phyloP scores from a whole-genome alignment of 805 yeast species.

The Scheffersomyces ergatensis region DNA sequence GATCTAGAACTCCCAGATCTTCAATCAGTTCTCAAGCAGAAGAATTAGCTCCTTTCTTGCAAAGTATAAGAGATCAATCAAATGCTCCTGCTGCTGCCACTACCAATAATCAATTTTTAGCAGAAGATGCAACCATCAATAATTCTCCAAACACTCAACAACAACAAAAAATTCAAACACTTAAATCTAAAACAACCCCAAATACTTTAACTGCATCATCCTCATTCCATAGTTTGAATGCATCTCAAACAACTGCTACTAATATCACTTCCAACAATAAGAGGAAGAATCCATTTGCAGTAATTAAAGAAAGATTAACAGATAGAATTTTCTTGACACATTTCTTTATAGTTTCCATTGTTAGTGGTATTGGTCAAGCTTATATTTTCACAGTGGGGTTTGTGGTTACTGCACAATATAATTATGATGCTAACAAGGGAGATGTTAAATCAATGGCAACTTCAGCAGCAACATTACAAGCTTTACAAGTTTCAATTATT shows the following conservation, averaged over 20 bases:
- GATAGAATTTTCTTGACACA: constrained; percentile 45
- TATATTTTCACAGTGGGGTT: constrained; percentile 75
- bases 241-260: background rate
- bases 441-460: constrained; percentile 5
- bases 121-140: background rate
- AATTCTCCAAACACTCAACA: background rate
- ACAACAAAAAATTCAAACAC: background rate
- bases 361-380: constrained; percentile 67
- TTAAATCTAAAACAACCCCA: background rate
- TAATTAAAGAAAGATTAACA: constrained; percentile 18
- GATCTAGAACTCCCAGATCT: constrained; percentile 26
- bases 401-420: constrained; percentile 49
- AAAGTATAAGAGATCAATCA: constrained; percentile 9
- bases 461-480: constrained; percentile 50
- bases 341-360: constrained; percentile 51
- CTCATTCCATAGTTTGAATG: background rate
- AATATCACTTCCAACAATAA: background rate
- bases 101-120: background rate
- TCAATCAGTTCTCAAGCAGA: constrained; percentile 13
- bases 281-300: constrained; percentile 10
- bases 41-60: constrained; percentile 8
- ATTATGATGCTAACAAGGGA: constrained; percentile 22
- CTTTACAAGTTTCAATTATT: constrained; percentile 66
- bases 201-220: background rate
- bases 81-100: background rate